These are phyloP conservation scores for Mycena chlorophos DNA, from an alignment of 768 basidiomycete species.

Conservation along the genomic window DNA sequence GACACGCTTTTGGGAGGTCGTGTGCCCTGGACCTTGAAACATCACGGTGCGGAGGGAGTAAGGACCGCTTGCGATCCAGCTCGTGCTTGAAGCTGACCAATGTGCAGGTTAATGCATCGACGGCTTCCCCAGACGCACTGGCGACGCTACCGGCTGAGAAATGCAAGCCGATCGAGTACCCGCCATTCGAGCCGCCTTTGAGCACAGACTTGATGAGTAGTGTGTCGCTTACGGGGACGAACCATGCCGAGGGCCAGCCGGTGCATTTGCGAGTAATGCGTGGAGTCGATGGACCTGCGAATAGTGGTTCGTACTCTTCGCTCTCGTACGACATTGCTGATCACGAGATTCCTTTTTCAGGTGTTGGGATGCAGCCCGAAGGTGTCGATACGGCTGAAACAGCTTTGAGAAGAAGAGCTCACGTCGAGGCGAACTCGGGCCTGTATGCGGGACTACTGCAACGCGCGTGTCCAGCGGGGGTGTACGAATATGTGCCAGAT, in stretches of 20 bases:
- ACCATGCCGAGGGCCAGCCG: conserved; percentile 96
- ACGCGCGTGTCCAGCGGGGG: conserved; percentile 89
- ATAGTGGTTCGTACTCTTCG: neutral
- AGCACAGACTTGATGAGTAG: conserved; percentile 93
- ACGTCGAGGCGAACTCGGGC: conserved; percentile 72
- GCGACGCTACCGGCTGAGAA: conserved; percentile 68
- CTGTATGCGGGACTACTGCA: conserved; percentile 89
- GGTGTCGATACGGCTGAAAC: conserved; percentile 38
- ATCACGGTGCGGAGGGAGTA: conserved; percentile 43
- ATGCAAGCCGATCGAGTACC: conserved; percentile 81
- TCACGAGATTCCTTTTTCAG: conserved; percentile 26
- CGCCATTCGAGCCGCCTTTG: conserved; percentile 81
- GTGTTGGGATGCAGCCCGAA: conserved; percentile 12
- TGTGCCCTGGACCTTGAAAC: conserved; percentile 90
- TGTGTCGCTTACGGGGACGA: conserved; percentile 87
- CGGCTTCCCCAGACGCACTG: conserved; percentile 54
- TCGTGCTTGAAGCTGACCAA: neutral
- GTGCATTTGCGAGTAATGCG: conserved; percentile 75
- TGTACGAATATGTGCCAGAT: conserved; percentile 92
- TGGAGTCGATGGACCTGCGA: neutral
- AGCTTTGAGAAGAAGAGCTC: conserved; percentile 48
- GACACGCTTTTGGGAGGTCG: conserved; percentile 85
- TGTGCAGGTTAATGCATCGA: conserved; percentile 17
- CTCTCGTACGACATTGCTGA: neutral
- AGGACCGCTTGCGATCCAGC: conserved; percentile 2